Evolutionary conservation across 805 yeast species (phyloP).

Genomic region (Starmera amethionina): DNA sequence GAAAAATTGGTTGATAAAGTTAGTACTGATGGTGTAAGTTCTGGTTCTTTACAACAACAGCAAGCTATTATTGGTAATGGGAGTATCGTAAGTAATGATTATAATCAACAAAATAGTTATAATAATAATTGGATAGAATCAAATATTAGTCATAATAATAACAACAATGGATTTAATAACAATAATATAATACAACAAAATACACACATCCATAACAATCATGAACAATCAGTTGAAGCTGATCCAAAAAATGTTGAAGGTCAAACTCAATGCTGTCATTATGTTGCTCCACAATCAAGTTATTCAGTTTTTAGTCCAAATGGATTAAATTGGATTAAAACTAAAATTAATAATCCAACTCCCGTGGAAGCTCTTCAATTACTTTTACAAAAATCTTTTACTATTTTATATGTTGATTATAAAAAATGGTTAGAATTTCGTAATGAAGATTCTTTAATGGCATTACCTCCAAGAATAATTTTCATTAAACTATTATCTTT

Average conservation of each 20-base stretch:
- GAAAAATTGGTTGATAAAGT: slow-evolving; percentile 9
- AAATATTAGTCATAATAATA: background rate
- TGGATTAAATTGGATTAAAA: slow-evolving; percentile 30
- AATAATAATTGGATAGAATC: background rate
- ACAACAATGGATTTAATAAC: background rate
- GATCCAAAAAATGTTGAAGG: too few species aligned
- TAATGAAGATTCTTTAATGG: background rate
- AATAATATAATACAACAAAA: background rate
- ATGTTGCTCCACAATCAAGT: slow-evolving; percentile 20
- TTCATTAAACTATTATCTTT: background rate
- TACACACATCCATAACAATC: too few species aligned
- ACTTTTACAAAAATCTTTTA: slow-evolving; percentile 1
- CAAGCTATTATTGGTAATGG: background rate
- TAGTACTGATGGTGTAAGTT: background rate
- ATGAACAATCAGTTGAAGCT: slow-evolving; percentile 1
- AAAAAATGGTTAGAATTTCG: slow-evolving; percentile 1
- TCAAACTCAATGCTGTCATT: slow-evolving; percentile 5
- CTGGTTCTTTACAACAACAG: too few species aligned
- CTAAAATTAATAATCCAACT: background rate
- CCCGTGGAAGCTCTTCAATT: slow-evolving; percentile 1
- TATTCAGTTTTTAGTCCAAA: slow-evolving; percentile 26
- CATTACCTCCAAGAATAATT: slow-evolving; percentile 1
- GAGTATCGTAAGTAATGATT: background rate
- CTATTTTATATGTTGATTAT: slow-evolving; percentile 3
- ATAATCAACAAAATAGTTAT: background rate